phyloP scores from a whole-genome alignment of 805 yeast species.

The Blastobotrys attinorum region DNA sequence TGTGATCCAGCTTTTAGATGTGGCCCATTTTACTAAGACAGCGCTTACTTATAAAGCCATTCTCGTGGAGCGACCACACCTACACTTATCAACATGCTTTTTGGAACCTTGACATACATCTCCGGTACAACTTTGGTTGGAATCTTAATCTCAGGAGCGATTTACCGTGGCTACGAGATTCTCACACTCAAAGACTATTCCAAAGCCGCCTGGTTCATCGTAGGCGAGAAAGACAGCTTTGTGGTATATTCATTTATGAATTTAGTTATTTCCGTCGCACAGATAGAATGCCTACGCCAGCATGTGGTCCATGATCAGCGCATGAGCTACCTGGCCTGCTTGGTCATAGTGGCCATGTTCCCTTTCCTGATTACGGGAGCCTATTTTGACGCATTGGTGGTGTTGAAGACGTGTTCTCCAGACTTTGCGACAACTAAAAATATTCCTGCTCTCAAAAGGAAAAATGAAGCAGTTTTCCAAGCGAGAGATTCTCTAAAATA shows the following conservation, averaged over 20 bases:
- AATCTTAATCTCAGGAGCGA: too few species aligned
- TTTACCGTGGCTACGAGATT: too few species aligned
- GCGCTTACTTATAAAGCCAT: too few species aligned
- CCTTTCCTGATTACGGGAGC: not conserved
- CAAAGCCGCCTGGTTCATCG: not conserved
- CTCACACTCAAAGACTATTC: not conserved
- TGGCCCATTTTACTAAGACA: too few species aligned
- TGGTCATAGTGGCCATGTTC: not conserved
- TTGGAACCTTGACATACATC: too few species aligned
- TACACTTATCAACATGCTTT: too few species aligned
- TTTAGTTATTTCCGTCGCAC: not conserved
- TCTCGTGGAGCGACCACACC: too few species aligned
- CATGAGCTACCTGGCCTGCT: not conserved
- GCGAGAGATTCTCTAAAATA: not conserved
- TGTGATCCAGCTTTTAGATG: too few species aligned
- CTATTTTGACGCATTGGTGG: not conserved
- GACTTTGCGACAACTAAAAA: not conserved
- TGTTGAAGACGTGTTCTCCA: not conserved
- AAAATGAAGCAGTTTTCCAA: not conserved
- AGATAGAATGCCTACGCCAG: not conserved
- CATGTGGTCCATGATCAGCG: not conserved
- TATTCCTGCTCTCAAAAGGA: not conserved
- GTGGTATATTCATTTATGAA: not conserved
- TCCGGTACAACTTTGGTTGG: too few species aligned
- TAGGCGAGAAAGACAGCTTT: not conserved